These are phyloP conservation scores for Elsinoe arachidis DNA, from an alignment of 2,329 filamentous ascomycete genomes.

Conservation along the genomic window DNA sequence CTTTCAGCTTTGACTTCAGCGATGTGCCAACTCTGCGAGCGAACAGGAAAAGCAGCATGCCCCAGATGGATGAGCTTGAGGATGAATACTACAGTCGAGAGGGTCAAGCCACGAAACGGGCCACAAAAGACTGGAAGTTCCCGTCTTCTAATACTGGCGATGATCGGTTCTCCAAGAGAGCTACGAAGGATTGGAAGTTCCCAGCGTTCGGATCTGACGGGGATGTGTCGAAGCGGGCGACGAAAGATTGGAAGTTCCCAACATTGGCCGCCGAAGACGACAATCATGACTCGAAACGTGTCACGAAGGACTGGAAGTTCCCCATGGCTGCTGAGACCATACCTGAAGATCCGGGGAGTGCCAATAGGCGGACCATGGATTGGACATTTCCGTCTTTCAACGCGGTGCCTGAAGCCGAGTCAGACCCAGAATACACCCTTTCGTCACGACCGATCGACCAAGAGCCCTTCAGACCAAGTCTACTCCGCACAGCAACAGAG, in stretches of 20 bases:
- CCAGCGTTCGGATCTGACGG: conserved; percentile 19
- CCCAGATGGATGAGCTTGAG: conserved; percentile 34
- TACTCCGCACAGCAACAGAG: conserved; percentile 35
- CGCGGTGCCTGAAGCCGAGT: conserved; percentile 23
- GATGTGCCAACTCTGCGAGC: conserved; percentile 49
- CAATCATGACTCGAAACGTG: conserved; percentile 29
- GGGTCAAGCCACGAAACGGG: conserved; percentile 27
- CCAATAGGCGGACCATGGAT: conserved; percentile 37
- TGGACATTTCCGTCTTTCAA: conserved; percentile 41
- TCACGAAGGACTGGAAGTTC: conserved; percentile 41
- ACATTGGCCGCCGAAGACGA: conserved; percentile 28
- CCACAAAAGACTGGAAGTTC: conserved; percentile 22
- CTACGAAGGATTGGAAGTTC: conserved; percentile 42
- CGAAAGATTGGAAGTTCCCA: conserved; percentile 50
- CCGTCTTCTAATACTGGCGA: conserved; percentile 18
- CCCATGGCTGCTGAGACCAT: conserved; percentile 19
- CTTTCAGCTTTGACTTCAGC: conserved; percentile 39
- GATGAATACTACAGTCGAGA: conserved; percentile 32
- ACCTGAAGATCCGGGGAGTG: conserved; percentile 19
- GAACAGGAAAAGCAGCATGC: conserved; percentile 42
- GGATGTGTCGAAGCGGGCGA: conserved; percentile 30
- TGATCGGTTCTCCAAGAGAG: conserved; percentile 30
- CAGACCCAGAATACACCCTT: conserved; percentile 15
- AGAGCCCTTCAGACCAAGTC: conserved; percentile 29
- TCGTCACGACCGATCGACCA: conserved; percentile 19